These are phyloP conservation scores for Heteromeles arbutifolia DNA, from an alignment of 306 rosid genomes.

Conservation along the genomic window DNA sequence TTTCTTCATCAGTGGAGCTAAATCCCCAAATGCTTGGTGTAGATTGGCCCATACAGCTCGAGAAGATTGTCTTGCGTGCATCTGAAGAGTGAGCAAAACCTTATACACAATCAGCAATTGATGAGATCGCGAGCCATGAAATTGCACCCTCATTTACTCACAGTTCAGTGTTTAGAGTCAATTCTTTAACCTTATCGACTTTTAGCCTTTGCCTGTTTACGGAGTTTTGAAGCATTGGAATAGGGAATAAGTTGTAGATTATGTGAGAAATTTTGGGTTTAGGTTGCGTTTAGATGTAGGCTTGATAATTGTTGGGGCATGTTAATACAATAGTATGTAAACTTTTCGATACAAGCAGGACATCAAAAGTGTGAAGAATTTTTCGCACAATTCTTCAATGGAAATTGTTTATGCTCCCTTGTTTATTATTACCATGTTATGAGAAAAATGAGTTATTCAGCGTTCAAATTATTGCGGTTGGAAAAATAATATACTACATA, in stretches of 20 bases:
- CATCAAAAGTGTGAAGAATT: constrained; percentile 24
- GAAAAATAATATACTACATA: no score
- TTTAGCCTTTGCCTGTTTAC: constrained; percentile 20
- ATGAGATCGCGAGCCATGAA: constrained; percentile 20
- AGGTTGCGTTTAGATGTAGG: constrained; percentile 40
- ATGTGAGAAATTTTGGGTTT: constrained; percentile 18
- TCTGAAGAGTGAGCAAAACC: constrained; percentile 53
- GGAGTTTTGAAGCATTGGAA: constrained; percentile 23
- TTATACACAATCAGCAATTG: constrained; percentile 2
- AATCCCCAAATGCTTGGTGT: constrained; percentile 72
- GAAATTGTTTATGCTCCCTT: constrained; percentile 11
- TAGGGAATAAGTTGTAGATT: constrained; percentile 34
- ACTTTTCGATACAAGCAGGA: constrained; percentile 34
- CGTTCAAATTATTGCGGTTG: background rate
- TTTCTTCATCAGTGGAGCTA: constrained; percentile 65
- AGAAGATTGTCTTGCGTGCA: constrained; percentile 59
- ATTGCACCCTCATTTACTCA: constrained; percentile 25
- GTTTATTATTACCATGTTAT: constrained; percentile 9
- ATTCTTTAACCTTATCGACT: constrained; percentile 22
- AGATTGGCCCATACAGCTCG: constrained; percentile 78
- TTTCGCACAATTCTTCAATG: constrained; percentile 22
- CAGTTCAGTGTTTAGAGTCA: constrained; percentile 28
- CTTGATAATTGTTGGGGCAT: constrained; percentile 38
- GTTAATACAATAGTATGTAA: constrained; percentile 35
- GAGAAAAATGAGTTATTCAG: background rate